Evolutionary conservation across 495 filamentous ascomycete species (phyloP).

Genomic region (Hypoxylon trugodes): DNA sequence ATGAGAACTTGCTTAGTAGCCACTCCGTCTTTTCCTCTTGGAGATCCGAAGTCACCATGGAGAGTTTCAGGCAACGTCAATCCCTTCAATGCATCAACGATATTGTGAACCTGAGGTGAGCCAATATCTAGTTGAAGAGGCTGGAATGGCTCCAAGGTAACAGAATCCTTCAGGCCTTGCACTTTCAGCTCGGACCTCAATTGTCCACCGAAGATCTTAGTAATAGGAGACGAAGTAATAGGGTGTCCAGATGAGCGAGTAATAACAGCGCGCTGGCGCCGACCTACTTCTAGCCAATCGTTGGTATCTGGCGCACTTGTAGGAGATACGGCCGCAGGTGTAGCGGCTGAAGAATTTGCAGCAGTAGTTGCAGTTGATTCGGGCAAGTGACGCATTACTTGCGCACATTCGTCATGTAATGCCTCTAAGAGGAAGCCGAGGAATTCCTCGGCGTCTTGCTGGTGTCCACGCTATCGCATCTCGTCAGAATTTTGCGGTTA

Average conservation of each 20-base stretch:
- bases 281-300: slow-evolving; percentile 94
- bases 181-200: slow-evolving; percentile 89
- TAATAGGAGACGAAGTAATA: slow-evolving; percentile 80
- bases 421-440: slow-evolving; percentile 92
- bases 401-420: slow-evolving; percentile 89
- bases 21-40: slow-evolving; percentile 75
- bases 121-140: slow-evolving; percentile 95
- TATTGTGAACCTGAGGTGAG: slow-evolving; percentile 82
- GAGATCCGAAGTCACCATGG: slow-evolving; percentile 85
- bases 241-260: slow-evolving; percentile 87
- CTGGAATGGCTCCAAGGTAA: slow-evolving; percentile 93
- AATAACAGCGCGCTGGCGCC: slow-evolving; percentile 84
- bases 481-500: slow-evolving; percentile 45
- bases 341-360: slow-evolving; percentile 48
- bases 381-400: slow-evolving; percentile 68
- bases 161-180: slow-evolving; percentile 85
- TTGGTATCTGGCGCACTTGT: slow-evolving; percentile 54
- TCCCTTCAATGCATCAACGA: slow-evolving; percentile 87
- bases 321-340: slow-evolving; percentile 49
- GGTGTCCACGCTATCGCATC: slow-evolving; percentile 77
- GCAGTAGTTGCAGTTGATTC: slow-evolving; percentile 52
- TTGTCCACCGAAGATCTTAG: slow-evolving; percentile 93
- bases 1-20: slow-evolving; percentile 96
- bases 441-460: slow-evolving; percentile 98
- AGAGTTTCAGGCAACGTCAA: slow-evolving; percentile 84